These are phyloP conservation scores for Trichomonas gallinae DNA, from an alignment of 208 protist genomes.

Conservation along the genomic window DNA sequence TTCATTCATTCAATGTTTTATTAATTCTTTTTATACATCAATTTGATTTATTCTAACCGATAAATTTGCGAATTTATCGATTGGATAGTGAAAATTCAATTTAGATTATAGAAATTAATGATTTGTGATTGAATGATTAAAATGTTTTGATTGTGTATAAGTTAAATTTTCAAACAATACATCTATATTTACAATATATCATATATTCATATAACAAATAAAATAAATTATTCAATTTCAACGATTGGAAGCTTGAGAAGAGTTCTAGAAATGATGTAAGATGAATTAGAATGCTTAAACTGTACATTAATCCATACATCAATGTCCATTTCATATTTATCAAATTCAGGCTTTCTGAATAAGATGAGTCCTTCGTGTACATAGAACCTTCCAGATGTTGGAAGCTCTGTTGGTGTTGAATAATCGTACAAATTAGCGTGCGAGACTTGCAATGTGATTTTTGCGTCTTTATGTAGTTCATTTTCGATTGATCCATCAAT, in stretches of 20 bases:
- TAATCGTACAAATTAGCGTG: not conserved
- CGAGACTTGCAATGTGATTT: not conserved
- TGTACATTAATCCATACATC: not conserved
- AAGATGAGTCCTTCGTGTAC: not conserved
- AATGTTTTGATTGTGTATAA: too few species aligned
- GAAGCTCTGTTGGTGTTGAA: not conserved
- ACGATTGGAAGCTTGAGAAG: not conserved
- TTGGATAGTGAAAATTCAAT: too few species aligned
- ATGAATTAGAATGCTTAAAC: not conserved
- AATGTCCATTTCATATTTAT: not conserved
- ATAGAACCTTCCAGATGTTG: not conserved
- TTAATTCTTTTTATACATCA: too few species aligned
- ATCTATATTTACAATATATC: too few species aligned
- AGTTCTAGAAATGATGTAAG: not conserved
- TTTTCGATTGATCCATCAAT: not conserved
- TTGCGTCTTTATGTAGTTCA: not conserved
- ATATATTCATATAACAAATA: too few species aligned
- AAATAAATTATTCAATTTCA: not conserved
- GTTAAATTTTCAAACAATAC: too few species aligned
- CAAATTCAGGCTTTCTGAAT: not conserved
- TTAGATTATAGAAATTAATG: too few species aligned
- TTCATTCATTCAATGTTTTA: too few species aligned
- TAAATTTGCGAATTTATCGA: too few species aligned
- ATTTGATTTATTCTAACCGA: too few species aligned
- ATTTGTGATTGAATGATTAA: too few species aligned